Conservation (phyloP, 257 asterid species). For the Solanum infundibuliforme region DNA sequence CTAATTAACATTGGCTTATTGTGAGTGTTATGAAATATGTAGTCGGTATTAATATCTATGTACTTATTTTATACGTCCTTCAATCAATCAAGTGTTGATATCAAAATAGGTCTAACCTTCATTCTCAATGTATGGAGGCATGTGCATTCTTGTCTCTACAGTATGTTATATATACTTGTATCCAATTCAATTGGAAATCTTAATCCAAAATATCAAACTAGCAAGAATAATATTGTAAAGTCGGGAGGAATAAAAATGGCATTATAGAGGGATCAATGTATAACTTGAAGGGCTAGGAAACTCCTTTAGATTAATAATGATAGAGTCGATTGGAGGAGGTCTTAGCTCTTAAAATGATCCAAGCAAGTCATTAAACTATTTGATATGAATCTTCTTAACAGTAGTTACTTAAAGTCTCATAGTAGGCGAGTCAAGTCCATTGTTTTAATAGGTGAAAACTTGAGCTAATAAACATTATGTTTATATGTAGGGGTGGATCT, state of each 20-base stretch:
- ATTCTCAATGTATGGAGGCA: not conserved
- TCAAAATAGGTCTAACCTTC: not conserved
- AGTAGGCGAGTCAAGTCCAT: not conserved
- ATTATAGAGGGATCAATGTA: not conserved
- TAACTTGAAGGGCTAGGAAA: not conserved
- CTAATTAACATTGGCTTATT: not conserved
- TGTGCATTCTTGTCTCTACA: not conserved
- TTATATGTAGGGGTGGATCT: not conserved
- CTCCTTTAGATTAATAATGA: not conserved
- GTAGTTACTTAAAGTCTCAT: not conserved
- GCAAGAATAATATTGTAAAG: not conserved
- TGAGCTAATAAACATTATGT: not conserved
- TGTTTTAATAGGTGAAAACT: not conserved
- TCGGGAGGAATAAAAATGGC: not conserved
- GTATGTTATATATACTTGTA: not conserved
- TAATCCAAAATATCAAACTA: not conserved
- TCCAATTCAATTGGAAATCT: not conserved
- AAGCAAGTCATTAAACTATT: not conserved
- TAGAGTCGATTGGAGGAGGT: not conserved
- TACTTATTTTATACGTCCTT: not conserved
- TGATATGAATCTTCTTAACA: not conserved
- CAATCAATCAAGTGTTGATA: not conserved
- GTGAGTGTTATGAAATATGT: not conserved
- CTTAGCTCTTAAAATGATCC: not conserved
- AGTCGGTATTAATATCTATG: accelerated